Evolutionary conservation across 202 grass and related monocot species (phyloP).

Genomic region (Elaeis oleifera): DNA sequence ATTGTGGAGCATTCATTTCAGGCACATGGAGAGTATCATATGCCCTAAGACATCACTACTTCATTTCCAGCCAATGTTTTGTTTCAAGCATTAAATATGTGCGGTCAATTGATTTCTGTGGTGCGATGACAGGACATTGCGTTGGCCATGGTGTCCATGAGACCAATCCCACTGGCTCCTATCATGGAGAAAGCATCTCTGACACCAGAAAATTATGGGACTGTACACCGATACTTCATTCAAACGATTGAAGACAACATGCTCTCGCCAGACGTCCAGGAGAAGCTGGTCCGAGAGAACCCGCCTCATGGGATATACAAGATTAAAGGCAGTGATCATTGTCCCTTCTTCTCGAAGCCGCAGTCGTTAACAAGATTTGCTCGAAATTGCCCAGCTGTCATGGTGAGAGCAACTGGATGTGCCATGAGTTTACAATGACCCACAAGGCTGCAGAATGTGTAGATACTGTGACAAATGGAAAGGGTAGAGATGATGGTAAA

Average conservation of each 20-base stretch:
- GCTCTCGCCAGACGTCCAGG: conserved; percentile 68
- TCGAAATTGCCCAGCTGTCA: conserved; percentile 46
- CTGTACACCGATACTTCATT: conserved; percentile 58
- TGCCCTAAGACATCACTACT: too few species aligned
- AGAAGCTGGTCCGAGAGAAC: conserved; percentile 87
- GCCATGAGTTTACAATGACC: too few species aligned
- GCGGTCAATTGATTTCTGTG: not conserved
- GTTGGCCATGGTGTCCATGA: conserved; percentile 62
- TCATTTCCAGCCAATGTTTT: too few species aligned
- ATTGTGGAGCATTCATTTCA: too few species aligned
- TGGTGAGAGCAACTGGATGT: too few species aligned
- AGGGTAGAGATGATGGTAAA: too few species aligned
- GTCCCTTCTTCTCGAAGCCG: conserved; percentile 90
- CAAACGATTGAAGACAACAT: conserved; percentile 79
- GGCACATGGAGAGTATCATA: too few species aligned
- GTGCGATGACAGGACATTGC: conserved; percentile 51
- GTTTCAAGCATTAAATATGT: too few species aligned
- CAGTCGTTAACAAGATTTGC: conserved; percentile 85
- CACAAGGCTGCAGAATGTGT: too few species aligned
- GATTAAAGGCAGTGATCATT: conserved; percentile 92
- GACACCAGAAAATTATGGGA: conserved; percentile 56
- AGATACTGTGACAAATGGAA: too few species aligned
- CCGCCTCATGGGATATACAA: conserved; percentile 75
- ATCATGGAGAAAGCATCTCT: conserved; percentile 96
- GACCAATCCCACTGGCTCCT: conserved; percentile 76